Base-by-base conservation (phyloP, 1,139 yeast species). In the Kodamaea arcana region DNA sequence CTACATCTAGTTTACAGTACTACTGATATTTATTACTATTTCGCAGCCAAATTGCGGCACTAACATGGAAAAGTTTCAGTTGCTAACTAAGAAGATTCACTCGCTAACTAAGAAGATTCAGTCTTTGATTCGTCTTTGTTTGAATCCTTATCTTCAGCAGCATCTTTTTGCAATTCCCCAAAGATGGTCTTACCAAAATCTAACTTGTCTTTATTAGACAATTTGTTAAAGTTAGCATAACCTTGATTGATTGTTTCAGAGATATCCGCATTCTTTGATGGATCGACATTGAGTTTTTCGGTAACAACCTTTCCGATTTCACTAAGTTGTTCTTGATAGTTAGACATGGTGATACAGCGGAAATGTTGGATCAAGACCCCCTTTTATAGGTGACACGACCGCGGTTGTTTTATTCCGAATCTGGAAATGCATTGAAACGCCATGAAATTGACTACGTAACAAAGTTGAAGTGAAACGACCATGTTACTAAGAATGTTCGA, bases 261-360 rank as follows among this genome's bases (percentile, higher is more conserved):
- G 17, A 40, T 27, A 24, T 41, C 40, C 12, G 32, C 34, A 15
- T 21, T 28, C 23, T 33, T 27, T 17, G 36, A 24, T n/a, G 41
- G 37, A 34, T 41, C 43, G 27, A 35, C 22, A 3, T 45, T 45
- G 26, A 41, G 35, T 30, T 41, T 35, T 34, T 39, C 39, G 31
- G 30, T n/a, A 23, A 27, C 31, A 25, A 32, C 16, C 20, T 28
- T 28, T 25, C 28, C 28, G 17, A 25, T 25, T 25, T 25, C 28
- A 11, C 28, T 15, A 15, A 25, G 12, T 25, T 25, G 28, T 25
- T 25, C 28, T 25, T 25, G 28, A 14, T 25, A 25, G 28, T 25
- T 25, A 7, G 28, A 25, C 28, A 25, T 25, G 15, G 4, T 25
- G 17, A 13, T 25, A 6, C 11, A 18, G 22, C 9, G 9, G 22